Evolutionary conservation across 495 filamentous ascomycete genomes (phyloP), one percentile per base, ranked within the genome.

Genomic region (Tuber brumale): DNA sequence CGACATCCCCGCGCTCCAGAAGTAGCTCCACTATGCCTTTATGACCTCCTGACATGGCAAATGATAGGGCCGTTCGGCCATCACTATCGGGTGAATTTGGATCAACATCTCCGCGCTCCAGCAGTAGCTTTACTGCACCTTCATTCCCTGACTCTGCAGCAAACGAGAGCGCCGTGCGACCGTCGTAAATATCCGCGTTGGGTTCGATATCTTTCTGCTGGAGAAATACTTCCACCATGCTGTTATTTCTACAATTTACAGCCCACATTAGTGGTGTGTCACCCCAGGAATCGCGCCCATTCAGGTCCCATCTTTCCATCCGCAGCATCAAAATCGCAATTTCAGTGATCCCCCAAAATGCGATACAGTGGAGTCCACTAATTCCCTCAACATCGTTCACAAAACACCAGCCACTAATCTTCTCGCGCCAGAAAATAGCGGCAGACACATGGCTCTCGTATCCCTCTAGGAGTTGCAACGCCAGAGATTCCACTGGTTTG

Each of bases 361-460:
- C 46, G 46, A 51, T 51, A 21, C 46, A 51, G 46, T 51, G 46
- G 9, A 51, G 21, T 51, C 46, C 46, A 10, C 21, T 51, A 23
- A 51, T 51, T 51, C 19, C 8, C 6, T n/a, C 0, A 51, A 46
- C 14, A 45, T 18, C 3, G 1, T 4, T 4, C 1, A 4, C 37
- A 4, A 39, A 4, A 4, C 37, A n/a, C 37, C 37, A 4, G 37
- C 37, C 5, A 3, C 2, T 12, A 1, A 18, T 16, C 43, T 18
- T 16, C 14, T 3, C 2, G 0, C 3, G 10, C 43, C 43, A 18
- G 37, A 39, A 4, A 2, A 39, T 4, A 0, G 1, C 2, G 0
- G 37, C 37, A 39, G 37, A 39, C 1, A 39, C 37, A 1, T 39
- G 37, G 37, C 5, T 39, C 37, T 39, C 37, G 37, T 39, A 39